Percentiles rank a stretch among this genome's conserved stretches.
These are phyloP conservation scores for Flaveria trinervia DNA, from an alignment of 129 eudicot species.

Conservation along the genomic window DNA sequence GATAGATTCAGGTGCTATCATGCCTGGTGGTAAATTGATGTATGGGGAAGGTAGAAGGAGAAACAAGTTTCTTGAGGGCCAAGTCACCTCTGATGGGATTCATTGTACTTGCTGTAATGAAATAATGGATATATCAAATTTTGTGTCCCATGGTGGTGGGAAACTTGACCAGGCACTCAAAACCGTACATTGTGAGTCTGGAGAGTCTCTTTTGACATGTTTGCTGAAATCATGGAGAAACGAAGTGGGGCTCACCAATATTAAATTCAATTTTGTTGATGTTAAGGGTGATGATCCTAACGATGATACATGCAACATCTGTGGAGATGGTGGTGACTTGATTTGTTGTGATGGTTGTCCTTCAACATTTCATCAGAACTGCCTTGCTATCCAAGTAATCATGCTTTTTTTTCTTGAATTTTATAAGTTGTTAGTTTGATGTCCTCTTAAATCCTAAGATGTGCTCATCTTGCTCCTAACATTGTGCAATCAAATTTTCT, in stretches of 20 bases:
- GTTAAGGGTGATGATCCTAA: conserved; percentile 78
- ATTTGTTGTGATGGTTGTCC: conserved; percentile 97
- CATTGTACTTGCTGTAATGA: conserved; percentile 65
- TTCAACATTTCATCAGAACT: conserved; percentile 86
- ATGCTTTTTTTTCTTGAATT: not conserved
- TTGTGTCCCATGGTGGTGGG: conserved; percentile 67
- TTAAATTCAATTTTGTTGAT: conserved; percentile 53
- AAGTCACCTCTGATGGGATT: conserved; percentile 68
- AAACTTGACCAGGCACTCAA: conserved; percentile 35
- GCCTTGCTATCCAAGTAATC: conserved; percentile 68
- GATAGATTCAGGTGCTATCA: conserved; percentile 67
- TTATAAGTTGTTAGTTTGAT: not conserved
- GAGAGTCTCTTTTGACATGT: conserved; percentile 55
- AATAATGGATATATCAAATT: conserved; percentile 39
- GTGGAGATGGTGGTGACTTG: conserved; percentile 97
- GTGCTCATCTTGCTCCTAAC: not conserved
- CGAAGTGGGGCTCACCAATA: conserved; percentile 40
- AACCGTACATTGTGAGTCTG: conserved; percentile 52
- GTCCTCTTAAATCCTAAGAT: not conserved
- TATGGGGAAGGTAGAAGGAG: conserved; percentile 43
- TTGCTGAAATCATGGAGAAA: conserved; percentile 68
- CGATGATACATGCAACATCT: conserved; percentile 91
- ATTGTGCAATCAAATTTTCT: not conserved
- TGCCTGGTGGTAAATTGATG: conserved; percentile 55
- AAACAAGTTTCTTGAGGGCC: conserved; percentile 55